These are phyloP conservation scores for Tuber microsphaerosporum DNA, from an alignment of 495 filamentous ascomycete genomes.

Conservation along the genomic window DNA sequence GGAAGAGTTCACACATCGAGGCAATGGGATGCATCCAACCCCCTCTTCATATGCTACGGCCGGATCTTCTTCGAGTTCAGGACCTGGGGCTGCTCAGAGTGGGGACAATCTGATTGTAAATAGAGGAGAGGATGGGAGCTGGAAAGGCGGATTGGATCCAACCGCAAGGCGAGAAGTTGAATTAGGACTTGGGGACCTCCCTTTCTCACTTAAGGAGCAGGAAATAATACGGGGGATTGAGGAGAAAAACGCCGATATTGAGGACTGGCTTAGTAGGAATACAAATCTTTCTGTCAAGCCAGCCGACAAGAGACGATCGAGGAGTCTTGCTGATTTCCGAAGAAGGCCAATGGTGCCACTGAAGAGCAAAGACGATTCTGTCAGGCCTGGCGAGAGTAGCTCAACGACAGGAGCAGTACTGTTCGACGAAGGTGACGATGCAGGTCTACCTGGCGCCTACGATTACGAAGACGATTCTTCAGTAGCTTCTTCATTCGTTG, in stretches of 20 bases:
- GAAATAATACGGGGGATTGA: slow-evolving; percentile 20
- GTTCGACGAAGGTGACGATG: slow-evolving; percentile 9
- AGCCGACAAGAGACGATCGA: slow-evolving; percentile 20
- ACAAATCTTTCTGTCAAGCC: slow-evolving; percentile 22
- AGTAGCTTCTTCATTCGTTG: slow-evolving; percentile 23
- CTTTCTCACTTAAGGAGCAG: slow-evolving; percentile 34
- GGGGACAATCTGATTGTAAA: slow-evolving; percentile 11
- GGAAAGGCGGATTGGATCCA: slow-evolving; percentile 31
- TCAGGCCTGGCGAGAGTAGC: slow-evolving; percentile 6
- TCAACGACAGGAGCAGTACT: slow-evolving; percentile 1
- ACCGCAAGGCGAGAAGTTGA: slow-evolving; percentile 10
- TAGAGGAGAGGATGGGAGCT: slow-evolving; percentile 31
- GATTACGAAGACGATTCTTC: slow-evolving; percentile 38
- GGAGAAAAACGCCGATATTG: slow-evolving; percentile 33
- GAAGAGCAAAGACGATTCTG: slow-evolving; percentile 8
- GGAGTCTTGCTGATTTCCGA: slow-evolving; percentile 34
- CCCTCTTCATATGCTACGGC: slow-evolving; percentile 12
- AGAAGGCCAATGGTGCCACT: slow-evolving; percentile 1
- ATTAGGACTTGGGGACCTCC: slow-evolving; percentile 16
- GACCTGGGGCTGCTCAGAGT: background rate
- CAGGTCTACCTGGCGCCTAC: slow-evolving; percentile 1
- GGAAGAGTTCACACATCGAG: slow-evolving; percentile 32
- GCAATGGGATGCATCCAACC: slow-evolving; percentile 18
- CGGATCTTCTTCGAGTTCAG: slow-evolving; percentile 20
- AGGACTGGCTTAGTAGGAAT: slow-evolving; percentile 35